Percentiles rank a stretch among this genome's conserved stretches.
These are phyloP conservation scores for Hemisphaericaspora nanyangensis DNA, from an alignment of 805 yeast genomes.

Conservation along the genomic window DNA sequence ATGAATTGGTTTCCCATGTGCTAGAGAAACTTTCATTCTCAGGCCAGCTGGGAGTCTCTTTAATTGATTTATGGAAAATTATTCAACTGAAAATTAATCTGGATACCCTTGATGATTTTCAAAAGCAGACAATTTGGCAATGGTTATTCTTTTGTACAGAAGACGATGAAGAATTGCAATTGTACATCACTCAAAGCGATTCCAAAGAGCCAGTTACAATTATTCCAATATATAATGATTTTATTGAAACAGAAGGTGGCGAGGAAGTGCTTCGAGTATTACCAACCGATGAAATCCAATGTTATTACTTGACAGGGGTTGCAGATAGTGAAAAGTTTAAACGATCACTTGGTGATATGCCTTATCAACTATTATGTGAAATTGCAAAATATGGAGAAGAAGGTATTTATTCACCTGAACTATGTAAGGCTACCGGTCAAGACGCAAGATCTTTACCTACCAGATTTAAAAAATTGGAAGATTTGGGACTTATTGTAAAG, in stretches of 20 bases:
- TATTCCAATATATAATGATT: conserved; percentile 16
- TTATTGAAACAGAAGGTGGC: conserved; percentile 13
- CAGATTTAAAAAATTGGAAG: conserved; percentile 53
- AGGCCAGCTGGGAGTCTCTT: conserved; percentile 26
- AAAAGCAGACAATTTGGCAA: conserved; percentile 38
- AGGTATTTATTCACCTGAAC: conserved; percentile 59
- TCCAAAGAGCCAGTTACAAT: conserved; percentile 9
- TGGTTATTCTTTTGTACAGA: conserved; percentile 26
- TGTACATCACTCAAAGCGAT: conserved; percentile 4
- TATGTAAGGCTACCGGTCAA: conserved; percentile 57
- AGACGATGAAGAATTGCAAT: conserved; percentile 9
- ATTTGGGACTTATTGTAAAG: conserved; percentile 45
- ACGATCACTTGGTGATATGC: conserved; percentile 48
- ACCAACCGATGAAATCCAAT: conserved; percentile 54
- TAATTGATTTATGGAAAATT: conserved; percentile 25
- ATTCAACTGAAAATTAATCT: conserved; percentile 16
- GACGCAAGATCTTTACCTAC: conserved; percentile 69
- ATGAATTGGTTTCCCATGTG: conserved; percentile 20
- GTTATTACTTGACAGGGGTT: conserved; percentile 53
- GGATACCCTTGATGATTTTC: conserved; percentile 27
- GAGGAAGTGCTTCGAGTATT: conserved; percentile 17
- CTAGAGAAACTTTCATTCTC: conserved; percentile 28
- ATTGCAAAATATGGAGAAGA: conserved; percentile 53
- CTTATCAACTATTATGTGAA: conserved; percentile 53
- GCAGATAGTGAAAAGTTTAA: conserved; percentile 43